Conservation (phyloP, 2,329 filamentous ascomycete species). For the Botrytis pseudocinerea region DNA sequence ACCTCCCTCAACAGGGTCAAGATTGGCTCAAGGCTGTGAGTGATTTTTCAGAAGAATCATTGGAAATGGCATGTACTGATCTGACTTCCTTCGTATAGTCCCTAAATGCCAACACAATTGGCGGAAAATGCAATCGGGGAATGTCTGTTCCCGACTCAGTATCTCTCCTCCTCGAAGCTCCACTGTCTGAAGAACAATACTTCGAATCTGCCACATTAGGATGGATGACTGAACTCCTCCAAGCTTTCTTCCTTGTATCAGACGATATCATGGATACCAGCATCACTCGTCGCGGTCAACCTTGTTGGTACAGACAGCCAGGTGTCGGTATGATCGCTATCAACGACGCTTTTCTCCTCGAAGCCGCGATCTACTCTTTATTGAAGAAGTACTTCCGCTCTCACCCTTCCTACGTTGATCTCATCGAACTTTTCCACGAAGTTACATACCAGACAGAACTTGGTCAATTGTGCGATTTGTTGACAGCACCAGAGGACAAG, state of each 20-base stretch:
- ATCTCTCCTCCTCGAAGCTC: slow-evolving; percentile 70
- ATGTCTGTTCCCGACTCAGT: slow-evolving; percentile 95
- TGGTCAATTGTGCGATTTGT: slow-evolving; percentile 89
- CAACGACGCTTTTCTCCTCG: slow-evolving; percentile 97
- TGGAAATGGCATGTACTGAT: slow-evolving; percentile 20
- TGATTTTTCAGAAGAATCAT: not conserved
- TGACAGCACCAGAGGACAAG: slow-evolving; percentile 92
- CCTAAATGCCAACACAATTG: slow-evolving; percentile 81
- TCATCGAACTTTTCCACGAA: slow-evolving; percentile 96
- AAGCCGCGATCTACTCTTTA: slow-evolving; percentile 83
- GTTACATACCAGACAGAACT: slow-evolving; percentile 91
- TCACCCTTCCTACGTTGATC: slow-evolving; percentile 84
- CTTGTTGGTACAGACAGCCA: slow-evolving; percentile 93
- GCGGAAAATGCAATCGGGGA: slow-evolving; percentile 98
- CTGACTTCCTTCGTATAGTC: slow-evolving; percentile 52
- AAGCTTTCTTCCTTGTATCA: slow-evolving; percentile 97
- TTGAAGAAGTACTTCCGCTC: slow-evolving; percentile 91
- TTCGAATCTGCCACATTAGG: slow-evolving; percentile 85
- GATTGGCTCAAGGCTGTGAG: slow-evolving; percentile 71
- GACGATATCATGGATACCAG: slow-evolving; percentile 98
- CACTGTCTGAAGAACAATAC: slow-evolving; percentile 79
- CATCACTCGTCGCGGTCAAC: slow-evolving; percentile 89
- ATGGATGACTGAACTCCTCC: slow-evolving; percentile 97
- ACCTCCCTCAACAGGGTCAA: slow-evolving; percentile 75
- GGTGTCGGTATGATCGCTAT: slow-evolving; percentile 94